Conservation (phyloP, 169 alveolate species). For the Pseudocohnilembus persalinus region DNA sequence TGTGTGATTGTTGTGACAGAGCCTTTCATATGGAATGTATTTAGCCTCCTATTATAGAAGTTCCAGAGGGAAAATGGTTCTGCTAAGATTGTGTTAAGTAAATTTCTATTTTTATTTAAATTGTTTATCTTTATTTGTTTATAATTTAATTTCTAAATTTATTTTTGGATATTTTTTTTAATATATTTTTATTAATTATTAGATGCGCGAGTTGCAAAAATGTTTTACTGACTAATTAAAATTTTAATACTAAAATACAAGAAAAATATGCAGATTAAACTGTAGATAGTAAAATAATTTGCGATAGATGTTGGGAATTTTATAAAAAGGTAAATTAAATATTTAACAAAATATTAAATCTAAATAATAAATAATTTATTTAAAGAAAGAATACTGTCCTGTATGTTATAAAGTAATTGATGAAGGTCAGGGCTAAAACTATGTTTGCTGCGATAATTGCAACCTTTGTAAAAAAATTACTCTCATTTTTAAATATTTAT, state of each 20-base stretch:
- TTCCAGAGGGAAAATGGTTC: slow-evolving; percentile 48
- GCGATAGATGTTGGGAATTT: slow-evolving; percentile 16
- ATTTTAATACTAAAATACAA: slow-evolving; percentile 6
- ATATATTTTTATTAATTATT: too few relatives aligned
- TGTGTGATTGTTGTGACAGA: slow-evolving; percentile 59
- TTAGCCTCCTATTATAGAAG: slow-evolving; percentile 28
- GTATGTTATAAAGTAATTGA: slow-evolving; percentile 13
- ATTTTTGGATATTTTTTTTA: too few relatives aligned
- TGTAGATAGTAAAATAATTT: slow-evolving; percentile 15
- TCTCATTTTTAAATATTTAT: too few relatives aligned
- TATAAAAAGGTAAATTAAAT: not conserved
- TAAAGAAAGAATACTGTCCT: slow-evolving; percentile 25
- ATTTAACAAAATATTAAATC: not conserved
- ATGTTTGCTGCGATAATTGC: slow-evolving; percentile 20
- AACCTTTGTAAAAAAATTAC: slow-evolving; percentile 12
- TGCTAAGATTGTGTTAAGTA: slow-evolving; percentile 46
- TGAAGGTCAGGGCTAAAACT: slow-evolving; percentile 11
- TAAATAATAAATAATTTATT: not conserved
- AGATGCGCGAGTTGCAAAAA: slow-evolving; percentile 6
- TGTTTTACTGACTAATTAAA: slow-evolving; percentile 3
- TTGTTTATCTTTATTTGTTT: too few relatives aligned
- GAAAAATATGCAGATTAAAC: slow-evolving; percentile 9
- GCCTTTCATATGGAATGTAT: slow-evolving; percentile 51
- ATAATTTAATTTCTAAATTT: too few relatives aligned
- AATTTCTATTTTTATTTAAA: too few relatives aligned